Percentiles rank a stretch among this genome's conserved stretches.
phyloP scores from a whole-genome alignment of 2,329 filamentous ascomycete genomes.

The Fusarium continuum region DNA sequence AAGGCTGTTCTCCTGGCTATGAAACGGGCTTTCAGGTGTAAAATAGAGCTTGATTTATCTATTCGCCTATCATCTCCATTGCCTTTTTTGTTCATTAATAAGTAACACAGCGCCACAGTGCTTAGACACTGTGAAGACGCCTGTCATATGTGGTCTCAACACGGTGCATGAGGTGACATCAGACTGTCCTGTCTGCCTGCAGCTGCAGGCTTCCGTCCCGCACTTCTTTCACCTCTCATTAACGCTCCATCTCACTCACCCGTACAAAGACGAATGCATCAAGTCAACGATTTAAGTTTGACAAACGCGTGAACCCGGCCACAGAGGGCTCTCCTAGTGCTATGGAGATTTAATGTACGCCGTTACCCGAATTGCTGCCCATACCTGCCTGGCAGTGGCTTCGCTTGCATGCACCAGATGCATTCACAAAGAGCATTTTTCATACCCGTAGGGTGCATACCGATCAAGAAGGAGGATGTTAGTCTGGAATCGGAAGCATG shows the following conservation, averaged over 20 bases:
- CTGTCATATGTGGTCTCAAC: no score
- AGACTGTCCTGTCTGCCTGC: neutral
- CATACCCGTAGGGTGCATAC: constrained; percentile 55
- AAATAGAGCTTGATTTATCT: no score
- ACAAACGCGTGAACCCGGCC: neutral
- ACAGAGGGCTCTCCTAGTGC: neutral
- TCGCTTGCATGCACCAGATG: constrained; percentile 19
- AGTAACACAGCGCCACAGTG: neutral
- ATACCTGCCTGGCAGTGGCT: neutral
- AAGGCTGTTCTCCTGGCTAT: neutral
- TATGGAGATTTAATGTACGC: neutral
- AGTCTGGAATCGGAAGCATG: constrained; percentile 21
- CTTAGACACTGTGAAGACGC: neutral
- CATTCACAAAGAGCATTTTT: constrained; percentile 40
- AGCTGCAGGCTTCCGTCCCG: constrained; percentile 6
- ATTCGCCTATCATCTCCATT: no score
- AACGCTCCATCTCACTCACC: neutral
- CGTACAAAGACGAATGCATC: neutral
- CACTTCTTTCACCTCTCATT: neutral
- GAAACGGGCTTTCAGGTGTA: no score
- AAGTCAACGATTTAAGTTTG: neutral
- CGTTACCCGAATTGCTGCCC: neutral
- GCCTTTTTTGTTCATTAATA: neutral
- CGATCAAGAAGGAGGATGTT: constrained; percentile 40
- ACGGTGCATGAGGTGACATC: neutral